Percentiles rank a stretch among this genome's conserved stretches.
These are phyloP conservation scores for Petrea volubilis DNA, from an alignment of 257 asterid species.

Conservation along the genomic window DNA sequence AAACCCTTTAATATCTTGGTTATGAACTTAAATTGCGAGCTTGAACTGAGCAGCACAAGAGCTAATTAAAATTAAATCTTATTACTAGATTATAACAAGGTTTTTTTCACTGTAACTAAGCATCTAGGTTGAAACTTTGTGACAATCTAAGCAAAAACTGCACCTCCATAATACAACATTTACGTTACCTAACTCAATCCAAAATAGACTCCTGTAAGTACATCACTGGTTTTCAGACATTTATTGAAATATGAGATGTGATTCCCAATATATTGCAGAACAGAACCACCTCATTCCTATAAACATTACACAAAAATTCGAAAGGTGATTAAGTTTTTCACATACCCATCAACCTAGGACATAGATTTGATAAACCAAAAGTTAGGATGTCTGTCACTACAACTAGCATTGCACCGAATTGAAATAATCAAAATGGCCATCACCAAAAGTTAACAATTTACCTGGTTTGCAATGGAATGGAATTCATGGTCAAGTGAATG, in stretches of 20 bases:
- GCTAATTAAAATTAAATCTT: no score
- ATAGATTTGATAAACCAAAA: not conserved
- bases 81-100: not conserved
- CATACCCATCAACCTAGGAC: slow-evolving; percentile 1
- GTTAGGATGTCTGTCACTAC: not conserved
- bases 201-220: slow-evolving; percentile 5
- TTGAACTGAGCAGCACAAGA: no score
- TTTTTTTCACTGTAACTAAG: not conserved
- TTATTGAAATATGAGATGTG: not conserved
- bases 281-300: not conserved
- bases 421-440: not conserved
- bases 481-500: slow-evolving; percentile 68
- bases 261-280: slow-evolving; percentile 1
- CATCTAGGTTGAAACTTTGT: slow-evolving; percentile 8
- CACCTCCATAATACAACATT: slow-evolving; percentile 1
- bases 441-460: slow-evolving; percentile 22
- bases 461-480: slow-evolving; percentile 69
- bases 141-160: slow-evolving; percentile 1
- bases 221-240: not conserved
- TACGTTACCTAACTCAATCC: not conserved
- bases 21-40: not conserved
- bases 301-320: not conserved
- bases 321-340: not conserved
- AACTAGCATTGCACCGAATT: not conserved
- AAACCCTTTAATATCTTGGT: not conserved